Percentiles rank a stretch among this genome's conserved stretches.
Evolutionary conservation across 768 basidiomycete species (phyloP).

Genomic region (Candolleomyces efflorescens): DNA sequence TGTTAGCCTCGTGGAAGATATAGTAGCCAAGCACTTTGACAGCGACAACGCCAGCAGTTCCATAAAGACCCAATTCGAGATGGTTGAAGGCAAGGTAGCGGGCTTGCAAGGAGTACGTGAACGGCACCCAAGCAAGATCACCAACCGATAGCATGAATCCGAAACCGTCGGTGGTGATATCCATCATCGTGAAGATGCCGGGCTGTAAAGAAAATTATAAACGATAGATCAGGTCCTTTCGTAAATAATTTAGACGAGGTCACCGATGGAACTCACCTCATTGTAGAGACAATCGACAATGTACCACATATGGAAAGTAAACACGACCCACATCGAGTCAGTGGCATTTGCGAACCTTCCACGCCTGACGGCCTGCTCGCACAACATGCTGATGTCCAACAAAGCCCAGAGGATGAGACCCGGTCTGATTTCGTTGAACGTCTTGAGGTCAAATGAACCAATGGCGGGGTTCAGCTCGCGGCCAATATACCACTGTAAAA

Average conservation of each 20-base stretch:
- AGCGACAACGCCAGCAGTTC: constrained; percentile 52
- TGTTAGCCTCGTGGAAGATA: constrained; percentile 86
- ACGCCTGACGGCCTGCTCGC: constrained; percentile 81
- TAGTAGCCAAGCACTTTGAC: constrained; percentile 77
- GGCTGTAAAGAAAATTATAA: constrained; percentile 41
- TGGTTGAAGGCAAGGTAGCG: constrained; percentile 92
- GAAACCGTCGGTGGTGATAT: constrained; percentile 96
- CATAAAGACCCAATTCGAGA: constrained; percentile 65
- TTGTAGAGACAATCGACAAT: constrained; percentile 85
- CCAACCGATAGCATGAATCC: constrained; percentile 98
- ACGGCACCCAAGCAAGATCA: constrained; percentile 91
- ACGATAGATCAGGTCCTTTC: neutral
- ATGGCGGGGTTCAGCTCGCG: constrained; percentile 89
- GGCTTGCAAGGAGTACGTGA: constrained; percentile 90
- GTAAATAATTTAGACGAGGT: neutral
- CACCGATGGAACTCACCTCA: constrained; percentile 52
- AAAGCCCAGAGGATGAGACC: constrained; percentile 92
- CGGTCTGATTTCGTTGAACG: constrained; percentile 82
- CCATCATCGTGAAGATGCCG: constrained; percentile 92
- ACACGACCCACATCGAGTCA: constrained; percentile 89
- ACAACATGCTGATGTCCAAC: constrained; percentile 85
- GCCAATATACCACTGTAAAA: constrained; percentile 82
- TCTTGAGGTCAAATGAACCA: constrained; percentile 62
- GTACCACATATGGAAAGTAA: constrained; percentile 84
- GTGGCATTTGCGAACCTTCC: constrained; percentile 66